Conservation (phyloP, 495 filamentous ascomycete genomes). For the Evansstolkia leycettana region DNA sequence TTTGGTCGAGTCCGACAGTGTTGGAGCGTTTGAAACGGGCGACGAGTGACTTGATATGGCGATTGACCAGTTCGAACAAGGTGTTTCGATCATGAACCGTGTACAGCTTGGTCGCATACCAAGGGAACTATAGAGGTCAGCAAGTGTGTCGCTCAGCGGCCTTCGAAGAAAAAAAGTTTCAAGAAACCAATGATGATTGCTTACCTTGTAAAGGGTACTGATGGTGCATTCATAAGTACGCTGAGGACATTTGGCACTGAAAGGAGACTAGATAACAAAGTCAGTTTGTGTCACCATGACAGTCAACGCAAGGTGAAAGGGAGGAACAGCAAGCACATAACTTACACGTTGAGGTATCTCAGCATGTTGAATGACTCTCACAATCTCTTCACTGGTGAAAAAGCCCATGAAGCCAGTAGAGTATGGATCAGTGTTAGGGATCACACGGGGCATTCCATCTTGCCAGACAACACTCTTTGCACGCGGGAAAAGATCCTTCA, state of each 20-base stretch:
- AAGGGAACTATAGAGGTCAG: constrained; percentile 50
- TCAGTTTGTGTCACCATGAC: constrained; percentile 5
- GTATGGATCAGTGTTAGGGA: constrained; percentile 33
- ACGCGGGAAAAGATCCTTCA: constrained; percentile 56
- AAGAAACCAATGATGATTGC: neutral
- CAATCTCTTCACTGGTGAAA: constrained; percentile 58
- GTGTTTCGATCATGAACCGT: constrained; percentile 50
- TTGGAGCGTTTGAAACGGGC: constrained; percentile 19
- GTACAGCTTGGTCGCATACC: constrained; percentile 49
- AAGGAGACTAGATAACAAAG: constrained; percentile 42
- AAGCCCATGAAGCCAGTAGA: constrained; percentile 60
- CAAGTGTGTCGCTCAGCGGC: too few relatives aligned
- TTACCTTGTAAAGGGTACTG: constrained; percentile 58
- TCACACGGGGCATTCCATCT: constrained; percentile 31
- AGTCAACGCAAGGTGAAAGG: neutral
- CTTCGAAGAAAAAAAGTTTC: too few relatives aligned
- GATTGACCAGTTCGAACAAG: constrained; percentile 38
- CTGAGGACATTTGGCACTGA: constrained; percentile 51
- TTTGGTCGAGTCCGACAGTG: constrained; percentile 34
- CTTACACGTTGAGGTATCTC: constrained; percentile 57
- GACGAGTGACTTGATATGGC: constrained; percentile 36
- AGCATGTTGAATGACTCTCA: constrained; percentile 51
- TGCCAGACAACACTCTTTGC: constrained; percentile 53
- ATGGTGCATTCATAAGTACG: constrained; percentile 66
- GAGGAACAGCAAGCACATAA: constrained; percentile 9